Conservation (phyloP, 2,329 filamentous ascomycete species). For the Akanthomyces muscarius region DNA sequence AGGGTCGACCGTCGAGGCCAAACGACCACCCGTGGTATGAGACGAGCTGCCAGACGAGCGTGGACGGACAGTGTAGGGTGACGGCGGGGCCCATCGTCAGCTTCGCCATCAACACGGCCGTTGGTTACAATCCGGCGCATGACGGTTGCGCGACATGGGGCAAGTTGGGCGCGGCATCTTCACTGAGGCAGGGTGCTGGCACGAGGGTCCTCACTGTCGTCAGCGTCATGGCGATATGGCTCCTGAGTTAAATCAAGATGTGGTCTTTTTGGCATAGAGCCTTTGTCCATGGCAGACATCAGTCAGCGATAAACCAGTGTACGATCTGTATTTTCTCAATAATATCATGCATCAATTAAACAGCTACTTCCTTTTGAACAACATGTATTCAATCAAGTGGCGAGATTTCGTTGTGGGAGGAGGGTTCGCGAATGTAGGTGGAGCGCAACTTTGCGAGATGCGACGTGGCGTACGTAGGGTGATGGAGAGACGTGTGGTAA, state of each 20-base stretch:
- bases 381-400: too few relatives aligned
- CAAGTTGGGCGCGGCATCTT: not conserved
- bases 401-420: too few relatives aligned
- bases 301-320: too few relatives aligned
- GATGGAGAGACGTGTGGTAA: too few relatives aligned
- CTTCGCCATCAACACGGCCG: conserved; percentile 2
- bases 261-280: too few relatives aligned
- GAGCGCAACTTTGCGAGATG: too few relatives aligned
- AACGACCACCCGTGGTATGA: conserved; percentile 9
- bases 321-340: too few relatives aligned
- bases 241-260: not conserved
- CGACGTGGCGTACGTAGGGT: too few relatives aligned
- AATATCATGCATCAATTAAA: too few relatives aligned
- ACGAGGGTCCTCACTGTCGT: not conserved
- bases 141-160: not conserved
- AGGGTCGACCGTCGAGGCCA: not conserved
- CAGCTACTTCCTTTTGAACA: too few relatives aligned
- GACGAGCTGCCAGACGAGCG: conserved; percentile 18
- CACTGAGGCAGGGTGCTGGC: not conserved
- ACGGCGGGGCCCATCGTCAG: conserved; percentile 6
- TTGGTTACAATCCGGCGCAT: not conserved
- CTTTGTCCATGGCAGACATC: too few relatives aligned
- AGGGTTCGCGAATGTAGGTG: too few relatives aligned
- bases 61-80: conserved; percentile 14
- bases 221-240: not conserved